Conservation (phyloP, 73 alveolate genomes). For the Tetrahymena malaccensis region DNA sequence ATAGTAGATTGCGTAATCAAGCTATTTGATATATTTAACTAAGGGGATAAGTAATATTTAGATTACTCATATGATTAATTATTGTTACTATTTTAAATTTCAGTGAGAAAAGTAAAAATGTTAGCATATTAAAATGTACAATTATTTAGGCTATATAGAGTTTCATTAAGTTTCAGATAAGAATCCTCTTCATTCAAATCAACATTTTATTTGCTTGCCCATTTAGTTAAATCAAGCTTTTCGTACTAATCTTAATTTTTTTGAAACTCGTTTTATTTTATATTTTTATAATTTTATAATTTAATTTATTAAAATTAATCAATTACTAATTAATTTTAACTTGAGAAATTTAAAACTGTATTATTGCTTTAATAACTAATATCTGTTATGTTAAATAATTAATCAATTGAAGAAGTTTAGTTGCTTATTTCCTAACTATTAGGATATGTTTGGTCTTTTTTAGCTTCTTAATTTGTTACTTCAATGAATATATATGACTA, state of each 20-base stretch:
- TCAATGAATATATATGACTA: not conserved
- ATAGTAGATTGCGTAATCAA: not conserved
- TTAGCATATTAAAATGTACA: not conserved
- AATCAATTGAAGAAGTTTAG: not conserved
- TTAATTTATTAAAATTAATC: not conserved
- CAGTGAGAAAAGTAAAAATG: not conserved
- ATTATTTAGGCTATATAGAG: not conserved
- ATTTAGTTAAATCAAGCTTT: not conserved
- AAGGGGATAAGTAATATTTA: not conserved
- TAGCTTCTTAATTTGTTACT: not conserved
- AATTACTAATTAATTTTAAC: too few species aligned
- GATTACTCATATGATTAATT: not conserved
- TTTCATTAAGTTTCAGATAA: not conserved
- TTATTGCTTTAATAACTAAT: too few species aligned
- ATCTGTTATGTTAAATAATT: too few species aligned
- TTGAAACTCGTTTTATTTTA: not conserved
- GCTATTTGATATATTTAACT: not conserved
- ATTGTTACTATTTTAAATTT: not conserved
- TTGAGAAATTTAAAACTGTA: too few species aligned
- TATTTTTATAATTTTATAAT: not conserved
- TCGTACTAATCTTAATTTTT: not conserved
- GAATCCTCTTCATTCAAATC: not conserved
- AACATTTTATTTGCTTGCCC: not conserved
- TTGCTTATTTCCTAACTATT: not conserved
- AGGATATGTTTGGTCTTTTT: too few species aligned